Evolutionary conservation across 2,329 filamentous ascomycete genomes (phyloP), one percentile per base, ranked within the genome.

Genomic region (Xylaria sp.): DNA sequence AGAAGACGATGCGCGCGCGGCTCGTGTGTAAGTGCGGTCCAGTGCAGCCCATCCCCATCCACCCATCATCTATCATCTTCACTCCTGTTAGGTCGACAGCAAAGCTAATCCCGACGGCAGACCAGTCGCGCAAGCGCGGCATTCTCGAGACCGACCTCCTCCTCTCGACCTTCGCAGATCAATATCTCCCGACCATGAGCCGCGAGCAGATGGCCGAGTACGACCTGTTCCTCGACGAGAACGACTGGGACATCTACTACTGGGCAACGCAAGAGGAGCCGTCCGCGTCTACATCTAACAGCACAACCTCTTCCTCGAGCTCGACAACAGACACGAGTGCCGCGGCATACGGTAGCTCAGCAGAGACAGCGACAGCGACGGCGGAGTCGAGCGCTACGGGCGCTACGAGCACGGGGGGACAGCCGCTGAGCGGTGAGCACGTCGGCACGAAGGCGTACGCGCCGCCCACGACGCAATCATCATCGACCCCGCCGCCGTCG

Each of bases 221-320:
- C 81, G 94, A 98, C 76, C 81, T 85, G 27, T 96, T 99, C 81
- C 87, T 99, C 58, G 95, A 99, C 78, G 95, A 99, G 80, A 99
- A 99, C 78, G 95, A 99, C 81, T 99, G 95, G 95, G 95, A 99
- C 76, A 97, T 99, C 64, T 99, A 99, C 83, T 99, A 99, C 84
- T 99, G 95, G 95, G 92, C 91, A 3, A 99, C 95, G 15, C 95
- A 99, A 78, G 88, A 92, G 70, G 83, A 89, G 11, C 79, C 85
- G 4, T 79, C 82, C 31, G 17, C 57, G 15, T n/a, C 60, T 13
- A 21, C 60, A 25, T 15, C 29, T 10, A 15, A 46, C 54, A 29
- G 61, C 56, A 19, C 49, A 43, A 27, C 54, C 19, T 62, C 63
- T 52, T 63, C 69, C 13, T 65, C 48, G 8, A 17, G 52, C 4